Conservation (phyloP, 331 rosid species). For the Malus hybrid region DNA sequence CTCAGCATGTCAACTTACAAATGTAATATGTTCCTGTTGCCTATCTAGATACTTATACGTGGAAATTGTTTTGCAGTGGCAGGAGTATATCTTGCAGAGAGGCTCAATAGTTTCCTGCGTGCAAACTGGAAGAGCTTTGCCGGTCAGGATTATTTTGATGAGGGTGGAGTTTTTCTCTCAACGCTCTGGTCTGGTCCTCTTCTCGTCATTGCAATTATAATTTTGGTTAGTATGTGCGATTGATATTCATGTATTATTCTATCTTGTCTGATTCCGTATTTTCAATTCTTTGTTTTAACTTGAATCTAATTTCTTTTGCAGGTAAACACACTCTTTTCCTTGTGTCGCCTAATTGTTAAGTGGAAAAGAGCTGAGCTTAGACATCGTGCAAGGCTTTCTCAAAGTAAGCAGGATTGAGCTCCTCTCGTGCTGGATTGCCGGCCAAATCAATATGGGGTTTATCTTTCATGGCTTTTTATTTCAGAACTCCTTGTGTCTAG, state of each 20-base stretch:
- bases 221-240: slow-evolving; percentile 56
- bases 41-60: slow-evolving; percentile 6
- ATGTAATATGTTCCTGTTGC: not conserved
- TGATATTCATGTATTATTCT: not conserved
- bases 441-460: not conserved
- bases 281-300: slow-evolving; percentile 1
- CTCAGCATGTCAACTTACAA: not conserved
- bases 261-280: not conserved
- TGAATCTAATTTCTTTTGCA: slow-evolving; percentile 29
- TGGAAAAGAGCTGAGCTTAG: slow-evolving; percentile 96
- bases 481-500: not conserved
- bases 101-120: slow-evolving; percentile 47
- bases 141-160: slow-evolving; percentile 85
- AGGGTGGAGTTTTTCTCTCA: slow-evolving; percentile 72
- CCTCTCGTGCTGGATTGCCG: not conserved
- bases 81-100: slow-evolving; percentile 89
- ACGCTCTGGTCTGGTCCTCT: slow-evolving; percentile 94
- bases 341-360: slow-evolving; percentile 73
- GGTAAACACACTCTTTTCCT: slow-evolving; percentile 82
- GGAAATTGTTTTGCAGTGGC: slow-evolving; percentile 51
- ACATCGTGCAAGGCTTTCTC: slow-evolving; percentile 74
- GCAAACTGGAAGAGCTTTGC: slow-evolving; percentile 81
- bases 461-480: not conserved
- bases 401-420: slow-evolving; percentile 61
- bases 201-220: slow-evolving; percentile 70